phyloP scores from a whole-genome alignment of 352 stramenopile genomes.

The Phytophthora hybrid region DNA sequence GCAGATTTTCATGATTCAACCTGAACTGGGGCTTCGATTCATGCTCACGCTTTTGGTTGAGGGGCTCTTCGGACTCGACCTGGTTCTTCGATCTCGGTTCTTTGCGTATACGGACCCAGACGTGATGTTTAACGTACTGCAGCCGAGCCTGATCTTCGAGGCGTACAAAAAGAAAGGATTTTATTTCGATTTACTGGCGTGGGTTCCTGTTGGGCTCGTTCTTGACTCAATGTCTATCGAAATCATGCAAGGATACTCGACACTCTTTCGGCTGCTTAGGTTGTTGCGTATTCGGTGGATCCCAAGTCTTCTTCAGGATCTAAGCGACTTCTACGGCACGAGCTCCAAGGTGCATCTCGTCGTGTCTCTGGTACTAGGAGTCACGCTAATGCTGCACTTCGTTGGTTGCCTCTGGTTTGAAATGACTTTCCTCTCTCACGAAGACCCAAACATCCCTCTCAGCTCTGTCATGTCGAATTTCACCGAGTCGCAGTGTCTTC shows the following conservation, averaged over 20 bases:
- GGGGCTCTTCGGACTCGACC: conserved; percentile 58
- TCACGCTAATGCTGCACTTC: conserved; percentile 63
- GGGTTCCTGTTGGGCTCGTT: conserved; percentile 52
- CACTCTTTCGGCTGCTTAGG: conserved; percentile 51
- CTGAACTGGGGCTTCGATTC: conserved; percentile 43
- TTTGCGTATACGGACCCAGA: conserved; percentile 68
- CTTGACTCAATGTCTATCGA: conserved; percentile 46
- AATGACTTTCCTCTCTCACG: conserved; percentile 38
- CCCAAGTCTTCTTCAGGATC: conserved; percentile 45
- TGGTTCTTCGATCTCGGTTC: conserved; percentile 56
- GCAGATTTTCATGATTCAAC: conserved; percentile 45
- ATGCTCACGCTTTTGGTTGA: conserved; percentile 50
- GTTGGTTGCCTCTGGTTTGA: conserved; percentile 73
- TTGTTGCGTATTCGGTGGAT: conserved; percentile 57
- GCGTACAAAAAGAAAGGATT: conserved; percentile 66
- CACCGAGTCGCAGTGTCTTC: conserved; percentile 51
- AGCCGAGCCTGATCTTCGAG: conserved; percentile 62
- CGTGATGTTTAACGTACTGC: conserved; percentile 61
- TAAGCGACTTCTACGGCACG: conserved; percentile 59
- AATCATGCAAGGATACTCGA: conserved; percentile 40
- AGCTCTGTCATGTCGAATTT: conserved; percentile 20
- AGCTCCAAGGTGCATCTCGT: conserved; percentile 66
- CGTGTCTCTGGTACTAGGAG: conserved; percentile 49
- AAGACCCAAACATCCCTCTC: not conserved
- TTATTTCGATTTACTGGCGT: conserved; percentile 56